Conservation (phyloP, 331 rosid genomes). For the Malus hybrid region DNA sequence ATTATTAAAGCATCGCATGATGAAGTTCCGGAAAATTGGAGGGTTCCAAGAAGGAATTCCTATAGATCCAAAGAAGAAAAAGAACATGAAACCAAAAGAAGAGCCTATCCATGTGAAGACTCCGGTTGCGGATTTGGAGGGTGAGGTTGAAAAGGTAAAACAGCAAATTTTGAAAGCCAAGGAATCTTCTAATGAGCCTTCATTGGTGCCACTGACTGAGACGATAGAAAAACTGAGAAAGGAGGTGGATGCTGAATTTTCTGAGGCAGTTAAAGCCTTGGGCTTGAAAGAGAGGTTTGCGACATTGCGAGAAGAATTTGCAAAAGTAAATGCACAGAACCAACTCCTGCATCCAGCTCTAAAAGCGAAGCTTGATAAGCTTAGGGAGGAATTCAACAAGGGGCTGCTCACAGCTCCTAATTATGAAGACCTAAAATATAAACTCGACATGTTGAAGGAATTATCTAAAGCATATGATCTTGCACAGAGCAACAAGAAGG, state of each 20-base stretch:
- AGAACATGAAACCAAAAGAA: slow-evolving; percentile 70
- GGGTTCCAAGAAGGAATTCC: slow-evolving; percentile 74
- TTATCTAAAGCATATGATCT: slow-evolving; percentile 42
- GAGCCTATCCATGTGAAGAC: slow-evolving; percentile 30
- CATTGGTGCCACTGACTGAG: slow-evolving; percentile 35
- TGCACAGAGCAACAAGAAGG: slow-evolving; percentile 28
- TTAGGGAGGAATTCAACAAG: slow-evolving; percentile 46
- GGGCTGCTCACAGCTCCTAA: slow-evolving; percentile 49
- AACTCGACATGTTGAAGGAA: slow-evolving; percentile 52
- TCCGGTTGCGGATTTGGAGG: slow-evolving; percentile 45
- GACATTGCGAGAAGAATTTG: slow-evolving; percentile 42
- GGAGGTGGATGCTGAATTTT: slow-evolving; percentile 59
- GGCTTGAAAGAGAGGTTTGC: slow-evolving; percentile 54
- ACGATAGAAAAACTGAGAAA: slow-evolving; percentile 46
- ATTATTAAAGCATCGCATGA: slow-evolving; percentile 59
- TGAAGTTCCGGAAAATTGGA: slow-evolving; percentile 77
- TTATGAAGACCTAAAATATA: slow-evolving; percentile 43
- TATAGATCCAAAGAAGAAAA: slow-evolving; percentile 48
- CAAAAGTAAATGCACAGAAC: slow-evolving; percentile 36
- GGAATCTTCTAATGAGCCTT: slow-evolving; percentile 38
- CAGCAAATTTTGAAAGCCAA: slow-evolving; percentile 46
- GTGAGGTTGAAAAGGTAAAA: slow-evolving; percentile 63
- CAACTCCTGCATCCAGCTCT: slow-evolving; percentile 46
- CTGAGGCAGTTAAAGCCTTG: slow-evolving; percentile 52
- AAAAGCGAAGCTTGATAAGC: slow-evolving; percentile 55